Base-by-base conservation (phyloP, 1,284 basidiomycete genomes). In the Caloboletus firmus region DNA sequence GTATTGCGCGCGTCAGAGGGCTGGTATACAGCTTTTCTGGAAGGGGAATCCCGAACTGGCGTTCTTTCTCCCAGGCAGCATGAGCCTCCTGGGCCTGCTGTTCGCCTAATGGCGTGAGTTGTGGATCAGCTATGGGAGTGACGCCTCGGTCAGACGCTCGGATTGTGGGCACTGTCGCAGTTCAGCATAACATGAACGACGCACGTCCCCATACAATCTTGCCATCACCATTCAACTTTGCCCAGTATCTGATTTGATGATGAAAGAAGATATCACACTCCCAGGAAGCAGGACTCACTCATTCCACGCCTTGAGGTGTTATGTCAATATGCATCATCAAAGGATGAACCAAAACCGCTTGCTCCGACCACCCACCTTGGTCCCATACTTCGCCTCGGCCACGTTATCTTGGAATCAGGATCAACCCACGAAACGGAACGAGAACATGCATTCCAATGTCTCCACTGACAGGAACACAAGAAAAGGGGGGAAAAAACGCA, bases 121-220 rank as follows among this genome's bases (percentile, higher is more conserved):
- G 76, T 1, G 92, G 83, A 67, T 95, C 93, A 15, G 93, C 88
- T 83, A 42, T 35, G 46, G 44, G 4, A 7, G n/a, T 3, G 30
- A 31, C 24, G 45, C 20, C 36, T 51, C 50, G 32, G 24, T 51
- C 55, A 52, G 45, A 40, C 11, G 2, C 1, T 15, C 30, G 7
- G 15, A 11, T 6, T 24, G 7, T 15, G 18, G 6, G 31, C 18
- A 35, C 12, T 12, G 26, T 18, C n/a, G 13, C 13, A 5, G 17
- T 22, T 2, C n/a, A 2, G 28, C 1, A 30, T 5, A 8, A 26
- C 5, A 28, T 30, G n/a, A 49, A 52, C 1, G 26, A 81, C 85
- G 64, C 64, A 85, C 86, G 91, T 32, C 91, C 91, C 91, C 92
- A 94, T 1, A 74, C 77, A 11, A 93, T 73, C 51, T 87, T 79